phyloP scores from a whole-genome alignment of 202 grass and related monocot genomes.

The Musa balbisiana region DNA sequence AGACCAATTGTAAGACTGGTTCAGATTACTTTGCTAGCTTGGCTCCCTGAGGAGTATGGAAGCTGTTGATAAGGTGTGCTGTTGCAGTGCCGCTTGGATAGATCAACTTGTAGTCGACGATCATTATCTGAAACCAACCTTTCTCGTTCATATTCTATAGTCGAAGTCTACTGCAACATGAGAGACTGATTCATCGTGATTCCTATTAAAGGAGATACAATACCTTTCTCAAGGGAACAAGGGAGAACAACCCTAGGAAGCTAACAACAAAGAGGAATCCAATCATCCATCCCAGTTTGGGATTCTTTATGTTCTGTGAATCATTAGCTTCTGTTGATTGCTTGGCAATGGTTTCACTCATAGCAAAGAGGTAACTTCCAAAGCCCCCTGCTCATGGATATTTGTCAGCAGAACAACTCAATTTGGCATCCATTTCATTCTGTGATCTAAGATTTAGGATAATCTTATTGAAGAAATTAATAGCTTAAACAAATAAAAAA shows the following conservation, averaged over 20 bases:
- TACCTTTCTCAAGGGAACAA: conserved; percentile 48
- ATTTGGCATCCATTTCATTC: neutral
- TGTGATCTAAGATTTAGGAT: neutral
- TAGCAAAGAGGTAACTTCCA: conserved; percentile 49
- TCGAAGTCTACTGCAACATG: neutral
- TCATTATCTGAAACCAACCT: conserved; percentile 33
- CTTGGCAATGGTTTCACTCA: conserved; percentile 36
- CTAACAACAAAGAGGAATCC: conserved; percentile 41
- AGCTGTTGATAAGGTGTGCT: conserved; percentile 38
- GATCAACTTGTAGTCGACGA: conserved; percentile 36
- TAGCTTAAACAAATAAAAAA: too few relatives aligned
- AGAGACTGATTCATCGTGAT: neutral
- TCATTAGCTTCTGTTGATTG: conserved; percentile 37
- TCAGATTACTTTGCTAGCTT: conserved; percentile 33
- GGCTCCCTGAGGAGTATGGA: conserved; percentile 33
- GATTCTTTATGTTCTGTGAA: conserved; percentile 32
- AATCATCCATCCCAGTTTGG: conserved; percentile 40
- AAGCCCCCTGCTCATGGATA: conserved; percentile 28
- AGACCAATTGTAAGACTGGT: neutral
- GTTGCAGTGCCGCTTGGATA: conserved; percentile 43
- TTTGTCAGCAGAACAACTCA: neutral
- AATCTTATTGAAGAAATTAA: too few relatives aligned
- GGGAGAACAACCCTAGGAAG: conserved; percentile 44
- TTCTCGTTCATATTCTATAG: neutral
- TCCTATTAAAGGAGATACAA: neutral